Evolutionary conservation across 2,329 filamentous ascomycete species (phyloP).

Genomic region (Monosporascus sp.): DNA sequence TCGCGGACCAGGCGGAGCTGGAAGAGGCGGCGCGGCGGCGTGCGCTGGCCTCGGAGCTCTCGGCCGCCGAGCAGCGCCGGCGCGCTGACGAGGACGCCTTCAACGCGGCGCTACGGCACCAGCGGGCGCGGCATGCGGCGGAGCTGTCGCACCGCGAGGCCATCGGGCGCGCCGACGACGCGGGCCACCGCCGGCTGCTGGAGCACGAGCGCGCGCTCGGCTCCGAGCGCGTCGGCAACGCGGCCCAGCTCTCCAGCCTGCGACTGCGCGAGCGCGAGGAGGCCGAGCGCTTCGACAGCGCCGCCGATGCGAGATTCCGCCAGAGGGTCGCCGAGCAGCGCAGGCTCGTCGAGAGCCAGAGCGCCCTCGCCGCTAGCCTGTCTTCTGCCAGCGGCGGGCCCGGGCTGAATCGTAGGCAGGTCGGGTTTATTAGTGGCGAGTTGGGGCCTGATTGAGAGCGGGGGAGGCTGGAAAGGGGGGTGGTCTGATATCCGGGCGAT

Average conservation of each 20-base stretch:
- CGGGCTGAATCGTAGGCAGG: slow-evolving; percentile 38
- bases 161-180: slow-evolving; percentile 42
- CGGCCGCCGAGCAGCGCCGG: slow-evolving; percentile 37
- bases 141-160: slow-evolving; percentile 15
- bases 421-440: slow-evolving; percentile 52
- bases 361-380: slow-evolving; percentile 31
- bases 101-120: slow-evolving; percentile 30
- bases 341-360: slow-evolving; percentile 43
- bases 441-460: slow-evolving; percentile 25
- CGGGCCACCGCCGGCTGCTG: slow-evolving; percentile 37
- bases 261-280: slow-evolving; percentile 47
- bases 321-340: slow-evolving; percentile 45
- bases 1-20: slow-evolving; percentile 42
- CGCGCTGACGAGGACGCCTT: slow-evolving; percentile 42
- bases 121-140: slow-evolving; percentile 38
- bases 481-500: too few relatives aligned
- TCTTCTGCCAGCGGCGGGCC: slow-evolving; percentile 20
- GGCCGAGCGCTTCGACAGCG: slow-evolving; percentile 42
- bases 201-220: slow-evolving; percentile 45
- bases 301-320: slow-evolving; percentile 40
- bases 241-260: slow-evolving; percentile 44
- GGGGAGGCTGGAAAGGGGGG: too few relatives aligned
- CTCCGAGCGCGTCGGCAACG: slow-evolving; percentile 41
- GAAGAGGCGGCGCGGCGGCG: slow-evolving; percentile 46
- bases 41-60: slow-evolving; percentile 41